These are phyloP conservation scores for Synchytrium microbalum DNA, from an alignment of 371 early-diverging fungal genomes.

Conservation along the genomic window DNA sequence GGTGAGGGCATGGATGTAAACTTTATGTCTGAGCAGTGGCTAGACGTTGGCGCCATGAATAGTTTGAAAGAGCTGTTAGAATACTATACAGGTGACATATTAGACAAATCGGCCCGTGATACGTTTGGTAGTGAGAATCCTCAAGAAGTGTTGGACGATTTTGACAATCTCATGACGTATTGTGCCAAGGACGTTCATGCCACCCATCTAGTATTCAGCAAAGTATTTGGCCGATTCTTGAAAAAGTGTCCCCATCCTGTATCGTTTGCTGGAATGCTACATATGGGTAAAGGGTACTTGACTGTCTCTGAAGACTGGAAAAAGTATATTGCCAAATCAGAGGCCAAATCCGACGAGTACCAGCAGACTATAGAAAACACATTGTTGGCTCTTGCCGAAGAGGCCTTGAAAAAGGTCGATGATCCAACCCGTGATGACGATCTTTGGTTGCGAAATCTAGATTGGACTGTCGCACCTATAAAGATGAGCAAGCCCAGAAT, in stretches of 20 bases:
- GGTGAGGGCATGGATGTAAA: conserved; percentile 15
- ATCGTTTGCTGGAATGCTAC: conserved; percentile 83
- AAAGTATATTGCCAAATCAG: conserved; percentile 17
- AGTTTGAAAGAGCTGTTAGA: conserved; percentile 69
- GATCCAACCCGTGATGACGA: conserved; percentile 3
- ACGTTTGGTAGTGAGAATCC: conserved; percentile 56
- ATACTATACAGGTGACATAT: conserved; percentile 59
- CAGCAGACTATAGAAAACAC: conserved; percentile 5
- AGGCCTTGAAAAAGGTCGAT: conserved; percentile 1
- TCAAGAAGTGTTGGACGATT: conserved; percentile 44
- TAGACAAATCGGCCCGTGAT: conserved; percentile 71
- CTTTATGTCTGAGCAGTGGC: conserved; percentile 20
- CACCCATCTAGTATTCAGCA: conserved; percentile 65
- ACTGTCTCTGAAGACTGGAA: conserved; percentile 76
- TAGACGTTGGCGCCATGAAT: conserved; percentile 68
- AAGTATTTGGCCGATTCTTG: conserved; percentile 62
- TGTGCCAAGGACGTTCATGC: conserved; percentile 83
- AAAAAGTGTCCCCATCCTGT: conserved; percentile 85
- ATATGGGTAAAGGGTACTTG: conserved; percentile 81
- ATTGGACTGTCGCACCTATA: not conserved
- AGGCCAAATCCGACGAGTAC: conserved; percentile 32
- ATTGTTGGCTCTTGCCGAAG: conserved; percentile 32
- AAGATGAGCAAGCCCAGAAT: conserved; percentile 35
- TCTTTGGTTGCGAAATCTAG: conserved; percentile 2
- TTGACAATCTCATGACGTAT: conserved; percentile 66